phyloP scores from a whole-genome alignment of 1,284 basidiomycete genomes.

The Meripilus lineatus region DNA sequence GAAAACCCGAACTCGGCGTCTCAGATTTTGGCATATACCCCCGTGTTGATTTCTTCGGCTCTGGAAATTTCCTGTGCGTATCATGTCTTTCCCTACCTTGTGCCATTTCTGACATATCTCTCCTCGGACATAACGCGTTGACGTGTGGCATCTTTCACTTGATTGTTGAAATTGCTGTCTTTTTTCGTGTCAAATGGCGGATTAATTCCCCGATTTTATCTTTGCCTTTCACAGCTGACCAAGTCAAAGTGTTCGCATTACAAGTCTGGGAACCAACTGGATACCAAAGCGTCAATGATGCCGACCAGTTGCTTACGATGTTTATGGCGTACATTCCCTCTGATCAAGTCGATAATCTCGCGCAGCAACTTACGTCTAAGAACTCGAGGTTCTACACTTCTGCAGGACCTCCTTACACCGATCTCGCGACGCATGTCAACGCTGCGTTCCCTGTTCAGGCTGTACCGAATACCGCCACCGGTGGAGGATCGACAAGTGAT shows the following conservation, averaged over 20 bases:
- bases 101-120: background rate
- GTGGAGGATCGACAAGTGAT: conserved; percentile 32
- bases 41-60: conserved; percentile 44
- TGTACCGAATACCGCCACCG: conserved; percentile 31
- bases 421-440: conserved; percentile 59
- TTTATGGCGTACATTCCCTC: conserved; percentile 58
- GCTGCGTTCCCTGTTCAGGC: conserved; percentile 51
- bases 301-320: conserved; percentile 46
- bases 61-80: conserved; percentile 44
- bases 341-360: conserved; percentile 42
- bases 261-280: conserved; percentile 51
- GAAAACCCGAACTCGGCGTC: conserved; percentile 38
- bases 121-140: too few relatives aligned
- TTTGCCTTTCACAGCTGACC: conserved; percentile 18
- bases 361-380: conserved; percentile 48
- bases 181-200: background rate
- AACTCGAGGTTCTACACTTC: conserved; percentile 58
- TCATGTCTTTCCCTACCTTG: conserved; percentile 8
- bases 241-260: conserved; percentile 54
- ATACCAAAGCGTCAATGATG: conserved; percentile 46
- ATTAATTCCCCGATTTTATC: background rate
- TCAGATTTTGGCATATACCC: conserved; percentile 62
- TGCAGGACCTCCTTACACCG: conserved; percentile 30
- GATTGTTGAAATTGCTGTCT: too few relatives aligned
- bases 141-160: too few relatives aligned